Percentiles rank a stretch among this genome's conserved stretches.
These are phyloP conservation scores for Nakazawaea populi DNA, from an alignment of 805 yeast genomes.

Conservation along the genomic window DNA sequence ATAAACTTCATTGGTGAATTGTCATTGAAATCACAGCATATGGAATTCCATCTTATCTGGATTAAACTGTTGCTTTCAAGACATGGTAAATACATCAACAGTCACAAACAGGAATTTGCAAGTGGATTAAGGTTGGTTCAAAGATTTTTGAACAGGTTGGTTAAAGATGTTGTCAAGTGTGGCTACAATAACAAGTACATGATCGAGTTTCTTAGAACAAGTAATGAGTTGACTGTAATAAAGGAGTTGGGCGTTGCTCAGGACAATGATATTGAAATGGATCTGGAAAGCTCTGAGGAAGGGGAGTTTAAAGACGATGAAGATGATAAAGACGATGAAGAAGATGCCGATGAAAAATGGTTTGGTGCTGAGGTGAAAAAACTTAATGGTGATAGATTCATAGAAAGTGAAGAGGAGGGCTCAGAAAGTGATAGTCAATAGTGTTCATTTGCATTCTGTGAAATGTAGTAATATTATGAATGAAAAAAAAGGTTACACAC, in stretches of 20 bases:
- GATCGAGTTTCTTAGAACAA: constrained; percentile 41
- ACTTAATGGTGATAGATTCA: constrained; percentile 28
- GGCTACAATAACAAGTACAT: constrained; percentile 50
- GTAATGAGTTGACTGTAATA: constrained; percentile 9
- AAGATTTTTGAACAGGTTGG: constrained; percentile 66
- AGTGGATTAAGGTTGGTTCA: constrained; percentile 65
- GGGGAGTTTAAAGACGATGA: constrained; percentile 20
- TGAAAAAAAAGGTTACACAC: no score
- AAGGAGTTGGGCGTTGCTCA: background rate
- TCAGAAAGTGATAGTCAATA: constrained; percentile 8
- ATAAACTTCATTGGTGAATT: constrained; percentile 64
- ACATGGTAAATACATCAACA: constrained; percentile 73
- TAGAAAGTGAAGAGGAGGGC: constrained; percentile 21
- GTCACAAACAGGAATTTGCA: constrained; percentile 55
- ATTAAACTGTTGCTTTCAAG: constrained; percentile 56
- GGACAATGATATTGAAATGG: constrained; percentile 15
- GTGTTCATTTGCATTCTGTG: constrained; percentile 5
- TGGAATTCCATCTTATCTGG: constrained; percentile 85
- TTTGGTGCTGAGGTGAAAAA: constrained; percentile 26
- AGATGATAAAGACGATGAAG: constrained; percentile 25
- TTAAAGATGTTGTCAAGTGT: constrained; percentile 61
- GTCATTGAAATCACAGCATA: constrained; percentile 67
- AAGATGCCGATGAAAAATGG: constrained; percentile 28
- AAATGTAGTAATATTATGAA: no score
- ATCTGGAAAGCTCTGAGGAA: constrained; percentile 22